phyloP scores from a whole-genome alignment of 768 basidiomycete species.

The Lentinula edodes region DNA sequence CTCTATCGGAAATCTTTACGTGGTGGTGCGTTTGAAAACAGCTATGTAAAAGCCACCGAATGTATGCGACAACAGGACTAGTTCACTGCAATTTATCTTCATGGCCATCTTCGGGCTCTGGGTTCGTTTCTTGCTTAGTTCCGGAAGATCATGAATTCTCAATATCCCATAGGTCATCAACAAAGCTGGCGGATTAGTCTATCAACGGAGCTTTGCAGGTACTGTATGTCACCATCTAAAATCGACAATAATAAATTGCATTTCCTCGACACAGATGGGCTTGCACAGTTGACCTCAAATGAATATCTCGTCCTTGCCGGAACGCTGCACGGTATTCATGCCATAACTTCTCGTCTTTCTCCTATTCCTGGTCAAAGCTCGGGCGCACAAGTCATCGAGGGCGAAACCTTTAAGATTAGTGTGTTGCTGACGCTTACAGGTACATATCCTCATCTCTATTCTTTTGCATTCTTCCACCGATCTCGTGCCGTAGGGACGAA shows the following conservation, averaged over 20 bases:
- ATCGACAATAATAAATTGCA: constrained; percentile 1
- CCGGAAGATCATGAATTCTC: not conserved
- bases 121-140: constrained; percentile 32
- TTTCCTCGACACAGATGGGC: constrained; percentile 60
- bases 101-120: constrained; percentile 84
- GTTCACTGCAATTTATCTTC: not conserved
- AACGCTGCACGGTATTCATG: constrained; percentile 95
- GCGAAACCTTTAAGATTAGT: constrained; percentile 91
- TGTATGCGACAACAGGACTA: not conserved
- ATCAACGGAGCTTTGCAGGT: constrained; percentile 91
- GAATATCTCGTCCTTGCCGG: constrained; percentile 95
- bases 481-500: constrained; percentile 67
- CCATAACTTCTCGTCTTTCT: constrained; percentile 90
- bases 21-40: too few relatives aligned
- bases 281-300: constrained; percentile 85
- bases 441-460: constrained; percentile 24
- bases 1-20: too few relatives aligned
- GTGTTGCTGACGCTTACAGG: constrained; percentile 89
- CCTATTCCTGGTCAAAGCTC: constrained; percentile 72
- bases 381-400: constrained; percentile 93
- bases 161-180: constrained; percentile 75
- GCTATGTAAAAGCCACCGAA: not conserved
- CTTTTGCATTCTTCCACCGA: not conserved
- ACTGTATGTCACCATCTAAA: not conserved
- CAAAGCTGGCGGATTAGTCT: constrained; percentile 96